Conservation (phyloP, 805 yeast species). For the Priceomyces fermenticarens region DNA sequence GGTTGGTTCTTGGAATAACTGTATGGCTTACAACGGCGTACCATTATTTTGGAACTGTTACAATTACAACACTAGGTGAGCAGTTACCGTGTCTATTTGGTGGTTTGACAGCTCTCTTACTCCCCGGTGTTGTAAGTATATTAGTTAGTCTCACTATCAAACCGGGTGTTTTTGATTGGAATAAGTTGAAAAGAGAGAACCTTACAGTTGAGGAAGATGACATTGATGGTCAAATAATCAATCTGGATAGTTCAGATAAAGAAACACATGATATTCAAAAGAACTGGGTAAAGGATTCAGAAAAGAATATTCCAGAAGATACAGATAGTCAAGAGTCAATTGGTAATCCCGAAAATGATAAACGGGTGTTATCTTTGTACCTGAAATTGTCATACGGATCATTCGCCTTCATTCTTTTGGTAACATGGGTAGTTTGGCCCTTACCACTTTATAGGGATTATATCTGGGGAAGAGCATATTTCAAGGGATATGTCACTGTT, state of each 20-base stretch:
- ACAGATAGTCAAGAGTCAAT: neutral
- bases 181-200: slow-evolving; percentile 17
- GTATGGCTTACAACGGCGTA: slow-evolving; percentile 32
- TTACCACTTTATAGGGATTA: slow-evolving; percentile 42
- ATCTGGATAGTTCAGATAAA: neutral
- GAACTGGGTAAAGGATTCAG: neutral
- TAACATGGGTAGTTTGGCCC: slow-evolving; percentile 42
- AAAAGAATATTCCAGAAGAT: slow-evolving; percentile 1
- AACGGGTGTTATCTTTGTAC: neutral
- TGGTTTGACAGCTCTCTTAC: slow-evolving; percentile 27
- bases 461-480: slow-evolving; percentile 34
- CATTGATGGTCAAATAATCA: slow-evolving; percentile 4
- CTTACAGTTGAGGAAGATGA: slow-evolving; percentile 11
- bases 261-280: neutral
- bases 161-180: slow-evolving; percentile 30
- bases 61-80: slow-evolving; percentile 22
- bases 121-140: slow-evolving; percentile 28
- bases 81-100: slow-evolving; percentile 35
- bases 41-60: slow-evolving; percentile 22
- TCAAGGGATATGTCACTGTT: slow-evolving; percentile 37
- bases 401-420: slow-evolving; percentile 21
- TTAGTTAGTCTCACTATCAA: slow-evolving; percentile 21
- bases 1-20: slow-evolving; percentile 24
- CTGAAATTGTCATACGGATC: slow-evolving; percentile 20
- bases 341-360: neutral